Percentiles rank a stretch among this genome's conserved stretches.
phyloP scores from a whole-genome alignment of 2,329 filamentous ascomycete species.

The Penicillium sp. region DNA sequence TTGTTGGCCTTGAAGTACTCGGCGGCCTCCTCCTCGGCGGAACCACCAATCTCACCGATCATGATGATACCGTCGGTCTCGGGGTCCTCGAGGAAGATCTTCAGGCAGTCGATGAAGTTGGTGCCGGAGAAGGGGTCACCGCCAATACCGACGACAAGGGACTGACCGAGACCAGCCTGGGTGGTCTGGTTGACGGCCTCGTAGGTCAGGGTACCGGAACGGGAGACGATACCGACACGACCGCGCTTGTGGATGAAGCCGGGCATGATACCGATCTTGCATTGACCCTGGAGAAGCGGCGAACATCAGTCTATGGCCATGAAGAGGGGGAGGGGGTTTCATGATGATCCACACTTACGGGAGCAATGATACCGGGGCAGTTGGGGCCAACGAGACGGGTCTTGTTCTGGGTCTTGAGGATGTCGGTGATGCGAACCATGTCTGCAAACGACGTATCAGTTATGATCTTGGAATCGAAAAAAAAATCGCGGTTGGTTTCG shows the following conservation, averaged over 20 bases:
- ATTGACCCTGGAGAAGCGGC: slow-evolving; percentile 63
- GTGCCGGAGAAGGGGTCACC: slow-evolving; percentile 98
- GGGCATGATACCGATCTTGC: slow-evolving; percentile 99
- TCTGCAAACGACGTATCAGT: slow-evolving; percentile 48
- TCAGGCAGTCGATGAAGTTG: slow-evolving; percentile 99
- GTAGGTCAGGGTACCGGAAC: slow-evolving; percentile 97
- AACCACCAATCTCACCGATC: slow-evolving; percentile 98
- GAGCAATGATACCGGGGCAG: slow-evolving; percentile 94
- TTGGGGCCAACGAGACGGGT: slow-evolving; percentile 95
- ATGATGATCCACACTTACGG: slow-evolving; percentile 40
- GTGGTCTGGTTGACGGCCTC: slow-evolving; percentile 99
- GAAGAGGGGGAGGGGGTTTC: slow-evolving; percentile 1
- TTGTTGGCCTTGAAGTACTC: slow-evolving; percentile 93
- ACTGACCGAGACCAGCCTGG: slow-evolving; percentile 92
- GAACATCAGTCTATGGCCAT: slow-evolving; percentile 3
- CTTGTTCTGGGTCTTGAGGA: slow-evolving; percentile 96
- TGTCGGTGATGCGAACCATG: slow-evolving; percentile 98
- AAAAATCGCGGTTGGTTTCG: slow-evolving; percentile 26
- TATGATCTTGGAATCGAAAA: background rate
- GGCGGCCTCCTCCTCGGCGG: slow-evolving; percentile 94
- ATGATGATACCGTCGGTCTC: slow-evolving; percentile 99
- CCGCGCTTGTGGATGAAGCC: slow-evolving; percentile 99
- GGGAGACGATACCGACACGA: slow-evolving; percentile 95
- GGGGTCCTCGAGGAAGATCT: slow-evolving; percentile 90
- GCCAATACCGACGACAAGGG: slow-evolving; percentile 94